Conservation (phyloP, 768 basidiomycete genomes). For the Solioccasus polychromus region DNA sequence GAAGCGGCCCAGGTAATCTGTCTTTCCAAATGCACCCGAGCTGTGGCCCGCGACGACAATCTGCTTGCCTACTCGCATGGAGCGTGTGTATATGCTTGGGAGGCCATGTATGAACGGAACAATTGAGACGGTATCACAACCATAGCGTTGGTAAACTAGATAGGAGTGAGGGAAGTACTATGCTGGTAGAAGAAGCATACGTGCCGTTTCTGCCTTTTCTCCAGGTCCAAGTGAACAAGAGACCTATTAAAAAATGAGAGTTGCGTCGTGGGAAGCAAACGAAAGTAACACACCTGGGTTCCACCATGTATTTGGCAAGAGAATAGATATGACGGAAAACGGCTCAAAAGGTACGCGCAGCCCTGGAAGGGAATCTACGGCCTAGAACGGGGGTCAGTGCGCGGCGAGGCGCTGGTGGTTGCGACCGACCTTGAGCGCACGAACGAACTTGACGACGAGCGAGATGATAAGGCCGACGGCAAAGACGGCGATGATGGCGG, state of each 20-base stretch:
- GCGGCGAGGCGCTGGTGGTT: too few relatives aligned
- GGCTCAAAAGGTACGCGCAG: slow-evolving; percentile 22
- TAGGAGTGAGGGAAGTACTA: neutral
- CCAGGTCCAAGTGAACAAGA: slow-evolving; percentile 22
- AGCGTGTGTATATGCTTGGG: slow-evolving; percentile 22
- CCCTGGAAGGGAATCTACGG: slow-evolving; percentile 17
- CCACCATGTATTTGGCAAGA: slow-evolving; percentile 20
- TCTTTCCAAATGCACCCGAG: slow-evolving; percentile 19
- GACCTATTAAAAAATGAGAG: slow-evolving; percentile 4
- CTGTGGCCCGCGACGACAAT: slow-evolving; percentile 18
- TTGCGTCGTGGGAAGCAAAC: neutral
- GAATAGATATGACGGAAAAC: slow-evolving; percentile 3
- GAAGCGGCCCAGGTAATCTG: slow-evolving; percentile 6
- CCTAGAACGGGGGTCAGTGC: slow-evolving; percentile 2
- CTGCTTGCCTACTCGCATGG: slow-evolving; percentile 19
- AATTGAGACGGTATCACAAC: slow-evolving; percentile 20
- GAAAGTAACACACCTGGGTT: slow-evolving; percentile 13
- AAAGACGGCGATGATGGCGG: neutral
- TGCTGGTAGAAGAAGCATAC: neutral
- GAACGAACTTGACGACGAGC: slow-evolving; percentile 10
- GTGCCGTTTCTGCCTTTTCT: slow-evolving; percentile 18
- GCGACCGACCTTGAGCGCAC: slow-evolving; percentile 15
- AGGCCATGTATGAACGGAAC: slow-evolving; percentile 17
- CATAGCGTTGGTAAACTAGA: slow-evolving; percentile 19
- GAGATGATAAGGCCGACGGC: slow-evolving; percentile 9